These are phyloP conservation scores for Penicillium salamii DNA, from an alignment of 495 filamentous ascomycete genomes.

Conservation along the genomic window DNA sequence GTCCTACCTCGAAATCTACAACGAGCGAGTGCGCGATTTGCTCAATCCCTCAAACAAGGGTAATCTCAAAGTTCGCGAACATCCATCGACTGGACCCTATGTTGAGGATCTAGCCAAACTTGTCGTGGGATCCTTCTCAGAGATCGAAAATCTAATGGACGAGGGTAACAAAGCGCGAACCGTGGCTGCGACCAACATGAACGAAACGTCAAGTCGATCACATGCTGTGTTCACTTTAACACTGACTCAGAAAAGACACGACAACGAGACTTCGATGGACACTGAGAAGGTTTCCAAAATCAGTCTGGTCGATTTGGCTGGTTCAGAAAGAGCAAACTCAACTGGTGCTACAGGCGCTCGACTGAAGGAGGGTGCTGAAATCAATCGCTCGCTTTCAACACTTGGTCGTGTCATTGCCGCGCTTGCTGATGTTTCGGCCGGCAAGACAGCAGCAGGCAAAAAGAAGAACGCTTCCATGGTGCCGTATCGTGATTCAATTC, in stretches of 20 bases:
- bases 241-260: constrained; percentile 89
- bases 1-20: constrained; percentile 99
- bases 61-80: constrained; percentile 94
- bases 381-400: constrained; percentile 95
- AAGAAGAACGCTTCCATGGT: constrained; percentile 83
- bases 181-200: constrained; percentile 99
- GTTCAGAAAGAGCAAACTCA: constrained; percentile 93
- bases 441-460: constrained; percentile 63
- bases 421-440: constrained; percentile 82
- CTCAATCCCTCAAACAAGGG: constrained; percentile 96
- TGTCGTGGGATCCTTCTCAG: constrained; percentile 92
- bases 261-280: constrained; percentile 91
- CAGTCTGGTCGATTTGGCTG: constrained; percentile 94
- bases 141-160: constrained; percentile 98
- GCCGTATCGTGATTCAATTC: constrained; percentile 92
- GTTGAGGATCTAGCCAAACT: constrained; percentile 97
- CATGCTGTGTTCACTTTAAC: constrained; percentile 98
- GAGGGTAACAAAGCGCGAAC: constrained; percentile 98
- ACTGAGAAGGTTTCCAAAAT: constrained; percentile 98
- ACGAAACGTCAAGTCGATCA: constrained; percentile 96
- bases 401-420: constrained; percentile 98
- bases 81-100: constrained; percentile 95
- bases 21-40: constrained; percentile 94
- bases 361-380: constrained; percentile 97
- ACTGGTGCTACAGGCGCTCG: constrained; percentile 95